These are phyloP conservation scores for Albatrellus ellisii DNA, from an alignment of 768 basidiomycete species.

Conservation along the genomic window DNA sequence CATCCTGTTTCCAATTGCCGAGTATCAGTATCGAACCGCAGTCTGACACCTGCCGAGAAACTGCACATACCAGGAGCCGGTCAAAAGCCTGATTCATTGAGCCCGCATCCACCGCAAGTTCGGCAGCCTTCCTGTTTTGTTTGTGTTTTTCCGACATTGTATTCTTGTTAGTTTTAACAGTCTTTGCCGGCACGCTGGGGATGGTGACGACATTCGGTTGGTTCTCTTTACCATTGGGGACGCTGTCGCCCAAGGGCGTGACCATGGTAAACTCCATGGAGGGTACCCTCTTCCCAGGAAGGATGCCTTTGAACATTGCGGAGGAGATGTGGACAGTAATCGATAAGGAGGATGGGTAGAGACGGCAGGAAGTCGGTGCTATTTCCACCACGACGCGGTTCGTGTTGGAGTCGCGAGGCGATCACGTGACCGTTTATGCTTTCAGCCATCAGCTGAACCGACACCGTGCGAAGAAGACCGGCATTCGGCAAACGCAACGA, in stretches of 20 bases:
- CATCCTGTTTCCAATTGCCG: slow-evolving; percentile 39
- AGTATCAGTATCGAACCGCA: neutral
- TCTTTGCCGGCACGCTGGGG: slow-evolving; percentile 13
- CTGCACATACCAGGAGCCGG: slow-evolving; percentile 52
- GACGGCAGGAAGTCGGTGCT: neutral
- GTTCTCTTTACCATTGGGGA: slow-evolving; percentile 54
- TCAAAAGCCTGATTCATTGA: slow-evolving; percentile 66
- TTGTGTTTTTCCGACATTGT: slow-evolving; percentile 31
- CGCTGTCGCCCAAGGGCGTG: slow-evolving; percentile 32
- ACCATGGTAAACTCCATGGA: slow-evolving; percentile 66
- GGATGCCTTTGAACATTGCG: slow-evolving; percentile 72
- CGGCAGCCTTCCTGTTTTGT: slow-evolving; percentile 19
- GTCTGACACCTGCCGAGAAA: no score
- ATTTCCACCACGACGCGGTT: slow-evolving; percentile 8
- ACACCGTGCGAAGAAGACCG: no score
- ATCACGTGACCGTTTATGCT: slow-evolving; percentile 9
- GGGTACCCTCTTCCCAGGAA: slow-evolving; percentile 53
- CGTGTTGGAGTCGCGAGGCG: slow-evolving; percentile 9
- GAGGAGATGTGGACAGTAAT: neutral
- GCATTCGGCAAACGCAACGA: no score
- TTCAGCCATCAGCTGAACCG: no score
- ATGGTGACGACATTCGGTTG: slow-evolving; percentile 23
- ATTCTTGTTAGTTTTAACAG: slow-evolving; percentile 27
- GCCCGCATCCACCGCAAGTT: slow-evolving; percentile 19
- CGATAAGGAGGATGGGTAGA: neutral